These are phyloP conservation scores for Bryoglossum gracile DNA, from an alignment of 495 filamentous ascomycete species.

Conservation along the genomic window DNA sequence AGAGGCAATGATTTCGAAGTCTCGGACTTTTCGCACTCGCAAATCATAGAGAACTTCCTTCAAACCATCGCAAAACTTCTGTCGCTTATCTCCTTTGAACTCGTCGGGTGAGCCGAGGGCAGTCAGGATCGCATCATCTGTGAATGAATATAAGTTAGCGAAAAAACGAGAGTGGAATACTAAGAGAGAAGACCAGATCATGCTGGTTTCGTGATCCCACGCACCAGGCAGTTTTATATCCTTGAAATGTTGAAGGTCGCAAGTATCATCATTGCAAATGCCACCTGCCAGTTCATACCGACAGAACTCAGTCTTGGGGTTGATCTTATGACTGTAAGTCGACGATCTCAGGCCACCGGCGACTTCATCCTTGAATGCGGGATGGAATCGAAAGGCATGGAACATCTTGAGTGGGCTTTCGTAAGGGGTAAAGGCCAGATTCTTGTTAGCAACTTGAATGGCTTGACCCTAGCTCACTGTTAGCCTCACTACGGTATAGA, in stretches of 20 bases:
- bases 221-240: conserved; percentile 74
- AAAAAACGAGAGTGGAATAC: conserved; percentile 47
- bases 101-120: conserved; percentile 73
- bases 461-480: conserved; percentile 10
- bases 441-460: conserved; percentile 2
- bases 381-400: conserved; percentile 83
- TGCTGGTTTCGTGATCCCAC: conserved; percentile 34
- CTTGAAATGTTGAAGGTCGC: conserved; percentile 72
- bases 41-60: conserved; percentile 68
- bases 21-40: conserved; percentile 63
- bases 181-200: conserved; percentile 20
- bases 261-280: conserved; percentile 65
- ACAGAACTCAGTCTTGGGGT: conserved; percentile 66
- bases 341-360: conserved; percentile 75
- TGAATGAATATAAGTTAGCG: conserved; percentile 41
- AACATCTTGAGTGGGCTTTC: conserved; percentile 75
- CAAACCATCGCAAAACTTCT: conserved; percentile 67
- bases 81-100: conserved; percentile 59
- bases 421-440: conserved; percentile 58
- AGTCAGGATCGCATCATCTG: conserved; percentile 83
- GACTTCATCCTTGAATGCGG: conserved; percentile 59
- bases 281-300: conserved; percentile 64
- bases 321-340: conserved; percentile 86
- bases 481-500: conserved; percentile 2
- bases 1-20: conserved; percentile 72